These are phyloP conservation scores for Madurella mycetomatis DNA, from an alignment of 2,329 filamentous ascomycete genomes.

Conservation along the genomic window DNA sequence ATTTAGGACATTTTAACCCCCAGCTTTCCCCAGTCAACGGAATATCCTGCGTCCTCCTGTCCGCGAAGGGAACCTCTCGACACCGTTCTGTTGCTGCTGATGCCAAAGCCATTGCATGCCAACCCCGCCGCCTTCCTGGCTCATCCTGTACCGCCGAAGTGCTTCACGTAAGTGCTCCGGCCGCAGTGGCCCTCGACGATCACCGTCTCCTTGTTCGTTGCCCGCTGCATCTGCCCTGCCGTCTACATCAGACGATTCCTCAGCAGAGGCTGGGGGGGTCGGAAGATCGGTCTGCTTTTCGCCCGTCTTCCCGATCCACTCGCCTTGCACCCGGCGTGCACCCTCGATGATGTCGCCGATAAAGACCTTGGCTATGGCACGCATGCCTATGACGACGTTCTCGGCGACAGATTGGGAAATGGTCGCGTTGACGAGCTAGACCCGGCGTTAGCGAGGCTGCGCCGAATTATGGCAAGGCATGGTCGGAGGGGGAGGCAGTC, in stretches of 20 bases:
- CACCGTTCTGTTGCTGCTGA: slow-evolving; percentile 54
- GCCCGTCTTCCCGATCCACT: slow-evolving; percentile 59
- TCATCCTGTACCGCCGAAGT: slow-evolving; percentile 60
- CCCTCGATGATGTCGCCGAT: slow-evolving; percentile 70
- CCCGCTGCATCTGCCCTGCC: slow-evolving; percentile 13
- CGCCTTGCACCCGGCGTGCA: slow-evolving; percentile 64
- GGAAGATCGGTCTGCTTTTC: slow-evolving; percentile 55
- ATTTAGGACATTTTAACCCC: too few species aligned
- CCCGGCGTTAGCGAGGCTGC: slow-evolving; percentile 5
- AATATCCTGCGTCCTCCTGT: slow-evolving; percentile 52
- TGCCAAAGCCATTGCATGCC: slow-evolving; percentile 59
- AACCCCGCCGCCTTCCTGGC: slow-evolving; percentile 59
- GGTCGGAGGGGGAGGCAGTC: slow-evolving; percentile 19
- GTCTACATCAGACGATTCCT: slow-evolving; percentile 29
- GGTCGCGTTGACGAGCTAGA: slow-evolving; percentile 70
- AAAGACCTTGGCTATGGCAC: slow-evolving; percentile 71
- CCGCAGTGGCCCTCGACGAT: slow-evolving; percentile 47
- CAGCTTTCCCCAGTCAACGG: slow-evolving; percentile 15
- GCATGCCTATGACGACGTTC: slow-evolving; percentile 70
- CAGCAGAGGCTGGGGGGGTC: slow-evolving; percentile 36
- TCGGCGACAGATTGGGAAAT: slow-evolving; percentile 73
- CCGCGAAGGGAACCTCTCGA: slow-evolving; percentile 54
- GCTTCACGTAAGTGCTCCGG: slow-evolving; percentile 74
- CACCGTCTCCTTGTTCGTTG: slow-evolving; percentile 26
- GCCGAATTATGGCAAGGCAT: not conserved